Evolutionary conservation across 495 filamentous ascomycete species (phyloP).

Genomic region (Lepraria neglecta): DNA sequence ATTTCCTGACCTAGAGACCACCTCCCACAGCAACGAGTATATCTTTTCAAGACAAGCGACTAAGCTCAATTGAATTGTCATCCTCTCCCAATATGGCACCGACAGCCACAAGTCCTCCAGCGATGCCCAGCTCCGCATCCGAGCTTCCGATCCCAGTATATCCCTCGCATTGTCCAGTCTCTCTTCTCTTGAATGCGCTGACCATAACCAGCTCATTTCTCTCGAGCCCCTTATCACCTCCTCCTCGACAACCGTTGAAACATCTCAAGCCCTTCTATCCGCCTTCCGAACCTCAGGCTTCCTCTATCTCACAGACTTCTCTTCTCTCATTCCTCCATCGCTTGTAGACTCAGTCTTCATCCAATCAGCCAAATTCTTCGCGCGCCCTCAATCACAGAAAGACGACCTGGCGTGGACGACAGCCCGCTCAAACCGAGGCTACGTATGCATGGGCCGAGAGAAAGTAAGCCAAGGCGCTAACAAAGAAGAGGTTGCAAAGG

Average conservation of each 20-base stretch:
- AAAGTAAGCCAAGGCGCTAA: conserved; percentile 61
- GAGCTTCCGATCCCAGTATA: background rate
- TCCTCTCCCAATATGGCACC: background rate
- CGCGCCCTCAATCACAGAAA: conserved; percentile 62
- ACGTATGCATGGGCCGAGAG: conserved; percentile 68
- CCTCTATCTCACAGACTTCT: conserved; percentile 78
- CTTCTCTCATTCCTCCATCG: conserved; percentile 51
- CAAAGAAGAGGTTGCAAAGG: conserved; percentile 49
- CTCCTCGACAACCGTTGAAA: conserved; percentile 53
- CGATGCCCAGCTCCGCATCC: background rate
- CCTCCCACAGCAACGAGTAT: too few species aligned
- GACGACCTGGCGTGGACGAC: conserved; percentile 63
- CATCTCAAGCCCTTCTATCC: conserved; percentile 63
- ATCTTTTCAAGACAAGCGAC: too few species aligned
- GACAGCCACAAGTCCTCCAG: background rate
- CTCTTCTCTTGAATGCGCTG: background rate
- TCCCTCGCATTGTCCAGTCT: too few species aligned
- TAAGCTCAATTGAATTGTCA: background rate
- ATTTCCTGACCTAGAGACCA: too few species aligned
- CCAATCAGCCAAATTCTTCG: conserved; percentile 72
- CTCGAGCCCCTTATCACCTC: conserved; percentile 69
- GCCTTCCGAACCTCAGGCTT: conserved; percentile 87
- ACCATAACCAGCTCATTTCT: conserved; percentile 65
- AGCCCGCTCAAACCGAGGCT: conserved; percentile 71
- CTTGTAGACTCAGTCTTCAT: conserved; percentile 58